Evolutionary conservation across 805 yeast species (phyloP).

Genomic region (Yarrowia sp.): DNA sequence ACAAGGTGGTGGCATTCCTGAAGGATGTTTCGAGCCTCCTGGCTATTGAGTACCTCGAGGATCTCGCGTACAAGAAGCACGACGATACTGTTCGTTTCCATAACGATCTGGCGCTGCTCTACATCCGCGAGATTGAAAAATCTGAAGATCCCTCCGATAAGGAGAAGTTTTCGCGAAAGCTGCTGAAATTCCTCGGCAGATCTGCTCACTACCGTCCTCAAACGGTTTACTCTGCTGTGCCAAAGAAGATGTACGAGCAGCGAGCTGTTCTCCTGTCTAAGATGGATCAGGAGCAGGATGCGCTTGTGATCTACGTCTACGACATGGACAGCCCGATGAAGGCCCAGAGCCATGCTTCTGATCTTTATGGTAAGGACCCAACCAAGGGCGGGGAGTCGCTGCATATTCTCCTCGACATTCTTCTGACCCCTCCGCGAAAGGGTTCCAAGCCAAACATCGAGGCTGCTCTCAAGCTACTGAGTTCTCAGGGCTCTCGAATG

Average conservation of each 20-base stretch:
- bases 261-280: conserved; percentile 58
- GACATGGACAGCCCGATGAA: conserved; percentile 54
- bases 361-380: conserved; percentile 44
- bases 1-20: conserved; percentile 55
- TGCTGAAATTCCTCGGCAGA: conserved; percentile 41
- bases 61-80: conserved; percentile 45
- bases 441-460: conserved; percentile 37
- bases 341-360: conserved; percentile 63
- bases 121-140: conserved; percentile 40
- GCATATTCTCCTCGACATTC: conserved; percentile 47
- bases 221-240: conserved; percentile 8
- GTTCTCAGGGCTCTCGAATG: conserved; percentile 50
- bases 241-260: conserved; percentile 40
- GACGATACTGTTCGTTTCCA: conserved; percentile 44
- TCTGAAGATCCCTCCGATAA: conserved; percentile 30
- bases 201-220: conserved; percentile 44
- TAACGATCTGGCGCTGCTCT: conserved; percentile 47
- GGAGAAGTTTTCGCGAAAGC: conserved; percentile 34
- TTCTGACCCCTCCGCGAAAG: not conserved
- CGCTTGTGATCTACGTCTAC: conserved; percentile 59
- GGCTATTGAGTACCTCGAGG: conserved; percentile 52
- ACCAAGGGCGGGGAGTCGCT: conserved; percentile 47
- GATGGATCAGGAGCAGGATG: conserved; percentile 49
- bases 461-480: conserved; percentile 45
- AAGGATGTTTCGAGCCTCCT: conserved; percentile 35